Base-by-base conservation (phyloP, 352 stramenopile species). In the Pythium brassicae region DNA sequence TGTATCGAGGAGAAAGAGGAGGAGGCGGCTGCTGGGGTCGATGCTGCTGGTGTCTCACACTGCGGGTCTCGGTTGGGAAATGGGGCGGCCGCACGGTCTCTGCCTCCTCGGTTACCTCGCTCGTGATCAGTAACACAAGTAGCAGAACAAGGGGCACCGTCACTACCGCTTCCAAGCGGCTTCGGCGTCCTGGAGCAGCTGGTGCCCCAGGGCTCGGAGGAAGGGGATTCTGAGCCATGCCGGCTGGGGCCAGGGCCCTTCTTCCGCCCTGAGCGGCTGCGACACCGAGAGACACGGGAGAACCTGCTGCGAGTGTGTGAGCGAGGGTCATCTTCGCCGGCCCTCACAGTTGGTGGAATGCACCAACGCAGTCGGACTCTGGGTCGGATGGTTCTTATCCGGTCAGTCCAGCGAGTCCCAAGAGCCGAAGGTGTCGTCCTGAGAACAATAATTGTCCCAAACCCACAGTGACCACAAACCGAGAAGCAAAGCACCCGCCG, bases 11-110 rank as follows among this genome's bases (percentile, higher is more conserved):
- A 37, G 32, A 11, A 37, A 11, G 32, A 7, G 32, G 32, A 37
- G 32, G 32, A 7, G 32, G 32, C 32, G 9, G 32, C 14, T 37
- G 32, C 32, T 37, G 32, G 32, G 1, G 20, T 8, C 8, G 17
- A 9, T 15, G 40, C 11, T 46, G 40, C 40, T 46, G n/a, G n/a
- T 26, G 42, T 47, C 42, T 47, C 47, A 52, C 32, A 27, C 47
- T 52, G 47, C 47, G 15, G 47, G 3, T 52, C 26, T 1, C 19
- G n/a, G 47, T 34, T 40, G 32, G 23, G 47, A 25, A 39, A 52
- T 52, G 46, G 39, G 39, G 19, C 39, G 19, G 12, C 7, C 40
- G 40, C n/a, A 27, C 42, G 14, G 42, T 47, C 42, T 47, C 23
- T 47, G 42, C 17, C 39, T 45, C 42, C 42, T 47, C 42, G 3